phyloP scores from a whole-genome alignment of 768 basidiomycete genomes.

The Thelephora aurantiotincta region DNA sequence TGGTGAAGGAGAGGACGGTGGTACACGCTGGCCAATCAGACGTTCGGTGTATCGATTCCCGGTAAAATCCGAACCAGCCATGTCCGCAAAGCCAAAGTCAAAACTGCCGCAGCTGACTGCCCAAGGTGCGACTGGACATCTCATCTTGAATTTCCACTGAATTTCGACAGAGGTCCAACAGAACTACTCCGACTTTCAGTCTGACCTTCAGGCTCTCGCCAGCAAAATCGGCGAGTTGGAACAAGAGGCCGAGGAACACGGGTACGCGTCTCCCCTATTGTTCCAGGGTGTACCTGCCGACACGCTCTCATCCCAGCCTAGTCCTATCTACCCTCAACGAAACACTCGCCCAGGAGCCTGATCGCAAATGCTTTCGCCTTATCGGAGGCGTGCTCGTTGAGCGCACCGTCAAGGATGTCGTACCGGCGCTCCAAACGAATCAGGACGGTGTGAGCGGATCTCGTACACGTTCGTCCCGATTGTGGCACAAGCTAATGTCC shows the following conservation, averaged over 20 bases:
- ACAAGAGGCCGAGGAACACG: constrained; percentile 90
- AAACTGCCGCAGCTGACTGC: constrained; percentile 48
- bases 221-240: constrained; percentile 95
- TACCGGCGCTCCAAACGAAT: constrained; percentile 83
- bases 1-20: neutral
- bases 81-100: constrained; percentile 42
- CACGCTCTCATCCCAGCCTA: constrained; percentile 34
- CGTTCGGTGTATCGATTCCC: constrained; percentile 10
- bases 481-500: constrained; percentile 4
- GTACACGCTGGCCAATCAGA: neutral
- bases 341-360: constrained; percentile 66
- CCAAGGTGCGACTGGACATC: constrained; percentile 42
- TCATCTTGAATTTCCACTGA: neutral
- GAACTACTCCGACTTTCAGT: constrained; percentile 69
- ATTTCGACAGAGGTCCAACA: constrained; percentile 68
- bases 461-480: neutral
- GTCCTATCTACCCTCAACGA: constrained; percentile 83
- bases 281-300: neutral
- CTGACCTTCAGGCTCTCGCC: constrained; percentile 82
- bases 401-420: constrained; percentile 88
- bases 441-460: constrained; percentile 56
- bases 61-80: constrained; percentile 12
- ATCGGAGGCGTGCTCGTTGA: constrained; percentile 95
- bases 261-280: constrained; percentile 33
- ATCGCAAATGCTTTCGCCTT: constrained; percentile 91